phyloP scores from a whole-genome alignment of 2,329 filamentous ascomycete species.

The Zasmidium angulare region DNA sequence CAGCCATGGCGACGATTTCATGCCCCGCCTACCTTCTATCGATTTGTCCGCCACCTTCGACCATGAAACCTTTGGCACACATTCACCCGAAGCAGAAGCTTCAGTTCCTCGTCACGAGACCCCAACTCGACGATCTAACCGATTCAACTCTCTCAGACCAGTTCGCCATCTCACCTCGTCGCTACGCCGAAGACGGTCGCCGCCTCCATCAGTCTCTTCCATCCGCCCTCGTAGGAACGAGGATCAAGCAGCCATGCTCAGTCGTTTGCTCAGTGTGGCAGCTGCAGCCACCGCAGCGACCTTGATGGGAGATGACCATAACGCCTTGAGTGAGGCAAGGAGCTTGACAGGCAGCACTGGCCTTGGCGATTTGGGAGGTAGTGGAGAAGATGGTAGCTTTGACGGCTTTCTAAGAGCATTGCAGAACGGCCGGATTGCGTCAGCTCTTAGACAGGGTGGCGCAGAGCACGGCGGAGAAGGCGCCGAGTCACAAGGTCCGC shows the following conservation, averaged over 20 bases:
- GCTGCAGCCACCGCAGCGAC: slow-evolving; percentile 65
- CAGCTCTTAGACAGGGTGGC: slow-evolving; percentile 51
- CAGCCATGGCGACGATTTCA: slow-evolving; percentile 25
- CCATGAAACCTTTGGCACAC: slow-evolving; percentile 34
- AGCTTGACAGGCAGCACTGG: slow-evolving; percentile 46
- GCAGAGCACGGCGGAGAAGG: slow-evolving; percentile 37
- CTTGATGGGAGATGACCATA: slow-evolving; percentile 60
- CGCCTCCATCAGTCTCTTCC: slow-evolving; percentile 30
- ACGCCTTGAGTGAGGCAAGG: slow-evolving; percentile 56
- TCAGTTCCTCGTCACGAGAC: slow-evolving; percentile 25
- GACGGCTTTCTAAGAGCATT: slow-evolving; percentile 64
- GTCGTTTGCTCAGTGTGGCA: slow-evolving; percentile 61
- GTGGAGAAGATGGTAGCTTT: slow-evolving; percentile 61
- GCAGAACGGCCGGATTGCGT: slow-evolving; percentile 60
- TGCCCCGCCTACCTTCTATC: slow-evolving; percentile 33
- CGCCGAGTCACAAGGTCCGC: slow-evolving; percentile 45
- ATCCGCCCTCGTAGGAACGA: slow-evolving; percentile 50
- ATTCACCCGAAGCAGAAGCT: slow-evolving; percentile 20
- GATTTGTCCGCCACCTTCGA: slow-evolving; percentile 35
- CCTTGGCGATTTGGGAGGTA: slow-evolving; percentile 36
- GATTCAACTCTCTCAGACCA: slow-evolving; percentile 31
- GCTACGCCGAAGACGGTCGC: slow-evolving; percentile 54
- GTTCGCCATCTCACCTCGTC: slow-evolving; percentile 46
- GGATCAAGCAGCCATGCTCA: slow-evolving; percentile 63
- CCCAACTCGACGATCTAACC: slow-evolving; percentile 30